These are phyloP conservation scores for Microcos paniculata DNA, from an alignment of 345 rosid genomes.

Conservation along the genomic window DNA sequence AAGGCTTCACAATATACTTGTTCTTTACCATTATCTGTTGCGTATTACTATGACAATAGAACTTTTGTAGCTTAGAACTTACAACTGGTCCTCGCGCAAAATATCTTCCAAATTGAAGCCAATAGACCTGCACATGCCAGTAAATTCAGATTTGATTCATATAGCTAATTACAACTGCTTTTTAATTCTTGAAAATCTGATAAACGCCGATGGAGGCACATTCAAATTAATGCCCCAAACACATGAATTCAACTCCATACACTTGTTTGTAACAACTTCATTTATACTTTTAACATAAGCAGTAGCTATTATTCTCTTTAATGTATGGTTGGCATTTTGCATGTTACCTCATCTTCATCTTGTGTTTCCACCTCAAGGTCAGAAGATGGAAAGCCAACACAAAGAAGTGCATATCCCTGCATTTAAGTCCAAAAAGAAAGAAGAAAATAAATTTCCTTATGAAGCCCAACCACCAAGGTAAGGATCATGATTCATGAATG, in stretches of 20 bases:
- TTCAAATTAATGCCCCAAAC: background rate
- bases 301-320: background rate
- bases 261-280: background rate
- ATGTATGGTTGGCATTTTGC: conserved; percentile 7
- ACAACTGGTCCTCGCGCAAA: conserved; percentile 95
- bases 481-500: no score
- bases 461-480: no score
- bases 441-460: background rate
- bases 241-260: background rate
- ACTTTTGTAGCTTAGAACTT: conserved; percentile 38
- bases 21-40: background rate
- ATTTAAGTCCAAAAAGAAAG: conserved; percentile 3
- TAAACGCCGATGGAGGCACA: background rate
- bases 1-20: background rate
- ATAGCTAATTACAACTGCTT: background rate
- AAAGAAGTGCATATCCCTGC: conserved; percentile 95
- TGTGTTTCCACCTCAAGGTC: conserved; percentile 94
- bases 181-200: background rate
- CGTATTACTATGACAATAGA: background rate
- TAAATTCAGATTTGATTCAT: background rate
- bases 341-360: conserved; percentile 89
- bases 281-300: background rate
- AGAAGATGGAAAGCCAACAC: conserved; percentile 85
- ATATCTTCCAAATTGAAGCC: conserved; percentile 99
- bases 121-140: conserved; percentile 63